Base-by-base conservation (phyloP, 2,329 filamentous ascomycete species). In the Paecilomyces fulvus region DNA sequence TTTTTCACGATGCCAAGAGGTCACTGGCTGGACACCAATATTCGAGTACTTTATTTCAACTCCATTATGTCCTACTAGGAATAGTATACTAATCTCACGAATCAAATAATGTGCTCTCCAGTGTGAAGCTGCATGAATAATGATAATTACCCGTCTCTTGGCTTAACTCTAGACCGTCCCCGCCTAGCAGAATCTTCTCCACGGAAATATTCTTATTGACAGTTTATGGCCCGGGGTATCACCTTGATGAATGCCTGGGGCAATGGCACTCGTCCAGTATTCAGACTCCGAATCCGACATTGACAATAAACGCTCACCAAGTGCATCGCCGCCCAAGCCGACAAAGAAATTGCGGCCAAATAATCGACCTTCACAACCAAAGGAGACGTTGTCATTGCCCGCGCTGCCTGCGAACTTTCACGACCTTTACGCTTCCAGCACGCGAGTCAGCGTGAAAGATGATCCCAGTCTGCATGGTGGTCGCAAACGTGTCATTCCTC, bases 391-490 rank as follows among this genome's bases (percentile, higher is more conserved):
- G 51, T 66, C 69, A 23, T 74, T 92, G 33, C 90, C 89, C 30
- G 89, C 91, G 8, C 80, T 96, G 21, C 92, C 92, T 8, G 73
- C 84, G 11, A 77, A 83, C 55, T 97, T 99, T 72, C 89, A 91
- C 70, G 89, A 96, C 70, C 80, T 97, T 55, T 97, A 99, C 73
- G 88, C 92, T 28, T 87, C 89, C 10, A 89, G 86, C 46, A 86
- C 89, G 53, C 85, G 92, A 60, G 79, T 88, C 60, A 89, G 88
- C 72, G 86, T 87, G 46, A 80, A 79, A 64, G 94, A 97, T 73
- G 88, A 96, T 67, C 91, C 92, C 0, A 79, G 80, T 58, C 78
- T 97, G 57, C 94, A 99, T 71, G 88, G 87, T 30, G 94, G 94
- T 55, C 85, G 92, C 50, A 90, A 86, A 68, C 83, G 94, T 48